phyloP scores from a whole-genome alignment of 2,329 filamentous ascomycete species.

The Dothiorella sarmentorum region DNA sequence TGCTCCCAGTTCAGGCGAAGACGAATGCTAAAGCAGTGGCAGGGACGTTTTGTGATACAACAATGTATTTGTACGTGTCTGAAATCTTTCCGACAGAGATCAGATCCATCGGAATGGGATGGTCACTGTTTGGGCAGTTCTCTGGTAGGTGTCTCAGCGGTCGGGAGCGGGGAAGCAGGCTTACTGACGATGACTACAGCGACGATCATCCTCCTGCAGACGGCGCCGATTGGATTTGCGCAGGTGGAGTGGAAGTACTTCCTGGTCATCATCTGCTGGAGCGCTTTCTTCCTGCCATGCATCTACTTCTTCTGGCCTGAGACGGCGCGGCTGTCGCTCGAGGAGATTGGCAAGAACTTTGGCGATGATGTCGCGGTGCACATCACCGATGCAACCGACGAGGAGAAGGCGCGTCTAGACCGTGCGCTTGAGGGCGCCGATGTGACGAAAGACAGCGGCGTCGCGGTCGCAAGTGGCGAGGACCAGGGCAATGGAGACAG shows the following conservation, averaged over 20 bases:
- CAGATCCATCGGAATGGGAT: conserved; percentile 51
- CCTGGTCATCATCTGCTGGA: conserved; percentile 36
- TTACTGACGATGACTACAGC: conserved; percentile 14
- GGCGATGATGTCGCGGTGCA: conserved; percentile 43
- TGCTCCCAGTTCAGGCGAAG: conserved; percentile 28
- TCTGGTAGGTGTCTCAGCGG: conserved; percentile 4
- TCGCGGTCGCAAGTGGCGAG: not conserved
- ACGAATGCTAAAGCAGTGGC: not conserved
- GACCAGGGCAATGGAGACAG: not conserved
- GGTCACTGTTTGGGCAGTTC: conserved; percentile 46
- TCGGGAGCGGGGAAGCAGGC: not conserved
- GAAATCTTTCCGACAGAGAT: conserved; percentile 48
- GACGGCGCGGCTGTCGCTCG: conserved; percentile 39
- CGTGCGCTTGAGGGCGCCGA: conserved; percentile 14
- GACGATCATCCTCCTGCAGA: conserved; percentile 46
- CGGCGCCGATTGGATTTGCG: conserved; percentile 26
- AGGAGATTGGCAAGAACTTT: conserved; percentile 47
- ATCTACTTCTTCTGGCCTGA: conserved; percentile 42
- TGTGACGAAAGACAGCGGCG: conserved; percentile 8
- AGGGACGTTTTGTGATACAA: conserved; percentile 41
- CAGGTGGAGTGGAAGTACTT: conserved; percentile 51
- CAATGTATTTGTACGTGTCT: conserved; percentile 41
- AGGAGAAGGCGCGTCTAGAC: conserved; percentile 21
- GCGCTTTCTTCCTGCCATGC: conserved; percentile 39
- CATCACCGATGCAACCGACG: conserved; percentile 16